Percentiles rank a stretch among this genome's conserved stretches.
phyloP scores from a whole-genome alignment of 345 rosid species.

The Lepidium aucheri region DNA sequence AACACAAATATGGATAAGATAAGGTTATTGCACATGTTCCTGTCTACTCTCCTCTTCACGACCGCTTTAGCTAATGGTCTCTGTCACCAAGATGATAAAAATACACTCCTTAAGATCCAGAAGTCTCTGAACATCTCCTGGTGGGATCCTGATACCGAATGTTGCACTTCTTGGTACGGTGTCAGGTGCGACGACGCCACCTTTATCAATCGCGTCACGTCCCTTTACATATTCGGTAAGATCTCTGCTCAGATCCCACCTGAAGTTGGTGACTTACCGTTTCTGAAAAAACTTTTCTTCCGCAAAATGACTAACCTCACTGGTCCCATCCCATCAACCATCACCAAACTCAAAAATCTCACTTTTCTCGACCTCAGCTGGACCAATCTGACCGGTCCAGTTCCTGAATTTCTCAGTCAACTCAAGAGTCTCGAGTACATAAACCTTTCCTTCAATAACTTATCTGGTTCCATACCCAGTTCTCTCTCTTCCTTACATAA shows the following conservation, averaged over 20 bases:
- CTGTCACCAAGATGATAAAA: too few species aligned
- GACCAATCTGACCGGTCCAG: slow-evolving; percentile 34
- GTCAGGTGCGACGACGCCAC: slow-evolving; percentile 44
- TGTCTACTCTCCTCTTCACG: too few species aligned
- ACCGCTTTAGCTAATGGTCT: too few species aligned
- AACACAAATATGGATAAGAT: too few species aligned
- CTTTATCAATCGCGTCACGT: slow-evolving; percentile 46
- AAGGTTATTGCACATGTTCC: too few species aligned
- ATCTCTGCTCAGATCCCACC: slow-evolving; percentile 46
- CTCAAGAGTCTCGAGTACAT: slow-evolving; percentile 37
- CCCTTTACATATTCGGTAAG: slow-evolving; percentile 43
- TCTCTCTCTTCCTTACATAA: slow-evolving; percentile 38
- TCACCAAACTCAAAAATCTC: slow-evolving; percentile 48
- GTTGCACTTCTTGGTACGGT: slow-evolving; percentile 60
- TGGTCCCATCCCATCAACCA: slow-evolving; percentile 51
- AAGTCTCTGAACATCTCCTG: slow-evolving; percentile 42
- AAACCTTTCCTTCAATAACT: slow-evolving; percentile 43
- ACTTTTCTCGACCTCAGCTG: slow-evolving; percentile 39
- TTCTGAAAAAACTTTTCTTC: slow-evolving; percentile 36
- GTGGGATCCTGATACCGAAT: slow-evolving; percentile 50
- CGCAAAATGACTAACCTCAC: slow-evolving; percentile 50
- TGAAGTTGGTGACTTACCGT: slow-evolving; percentile 52
- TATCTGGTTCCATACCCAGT: slow-evolving; percentile 45
- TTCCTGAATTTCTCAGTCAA: slow-evolving; percentile 36
- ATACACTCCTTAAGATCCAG: slow-evolving; percentile 14